Conservation (phyloP, 2,329 filamentous ascomycete species). For the Sporothrix luriei region DNA sequence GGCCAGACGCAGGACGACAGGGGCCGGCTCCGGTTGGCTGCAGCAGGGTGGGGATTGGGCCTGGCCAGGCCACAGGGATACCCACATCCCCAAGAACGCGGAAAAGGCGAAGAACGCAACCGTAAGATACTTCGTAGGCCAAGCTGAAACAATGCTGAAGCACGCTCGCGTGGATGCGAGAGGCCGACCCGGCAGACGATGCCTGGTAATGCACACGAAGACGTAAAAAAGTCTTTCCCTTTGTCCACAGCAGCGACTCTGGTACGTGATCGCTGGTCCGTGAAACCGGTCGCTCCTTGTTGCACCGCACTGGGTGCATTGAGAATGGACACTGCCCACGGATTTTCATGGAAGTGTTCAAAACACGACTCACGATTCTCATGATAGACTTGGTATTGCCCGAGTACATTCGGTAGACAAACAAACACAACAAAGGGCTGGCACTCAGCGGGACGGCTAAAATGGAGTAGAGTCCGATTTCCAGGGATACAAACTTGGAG, state of each 20-base stretch:
- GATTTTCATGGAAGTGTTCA: neutral
- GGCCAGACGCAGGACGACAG: constrained; percentile 11
- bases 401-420: neutral
- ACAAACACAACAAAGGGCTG: too few species aligned
- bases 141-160: constrained; percentile 17
- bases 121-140: too few species aligned
- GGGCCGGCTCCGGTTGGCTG: constrained; percentile 12
- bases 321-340: neutral
- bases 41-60: neutral
- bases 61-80: too few species aligned
- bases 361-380: neutral
- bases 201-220: neutral
- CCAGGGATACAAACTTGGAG: neutral
- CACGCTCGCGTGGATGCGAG: neutral
- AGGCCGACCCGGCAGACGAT: neutral
- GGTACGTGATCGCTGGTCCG: neutral
- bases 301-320: neutral
- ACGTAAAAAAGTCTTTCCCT: too few species aligned
- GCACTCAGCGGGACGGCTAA: neutral
- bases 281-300: neutral
- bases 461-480: neutral
- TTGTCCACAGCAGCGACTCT: neutral
- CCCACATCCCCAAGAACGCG: too few species aligned
- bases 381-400: neutral
- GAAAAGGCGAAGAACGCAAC: neutral